Percentiles rank a stretch among this genome's conserved stretches.
These are phyloP conservation scores for Rhododendron ovatum DNA, from an alignment of 148 eudicot genomes.

Conservation along the genomic window DNA sequence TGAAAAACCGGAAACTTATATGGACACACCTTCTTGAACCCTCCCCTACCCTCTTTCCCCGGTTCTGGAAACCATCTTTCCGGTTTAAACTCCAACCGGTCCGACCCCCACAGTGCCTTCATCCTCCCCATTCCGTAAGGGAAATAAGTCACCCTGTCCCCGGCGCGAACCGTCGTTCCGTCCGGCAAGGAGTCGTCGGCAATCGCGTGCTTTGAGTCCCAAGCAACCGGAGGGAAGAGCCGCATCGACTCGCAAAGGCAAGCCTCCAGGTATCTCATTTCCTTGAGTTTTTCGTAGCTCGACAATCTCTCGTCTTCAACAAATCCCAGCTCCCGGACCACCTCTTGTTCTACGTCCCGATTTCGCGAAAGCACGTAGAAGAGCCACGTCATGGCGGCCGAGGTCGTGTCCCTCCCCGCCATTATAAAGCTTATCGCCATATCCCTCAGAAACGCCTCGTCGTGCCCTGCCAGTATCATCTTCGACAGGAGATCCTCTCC, in stretches of 20 bases:
- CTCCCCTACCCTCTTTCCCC: constrained; percentile 2
- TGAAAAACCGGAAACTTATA: constrained; percentile 36
- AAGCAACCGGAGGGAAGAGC: constrained; percentile 31
- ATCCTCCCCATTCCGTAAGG: constrained; percentile 42
- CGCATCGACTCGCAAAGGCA: constrained; percentile 33
- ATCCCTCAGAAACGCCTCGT: constrained; percentile 23
- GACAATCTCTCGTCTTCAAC: neutral
- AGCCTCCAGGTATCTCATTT: constrained; percentile 23
- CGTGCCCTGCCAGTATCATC: constrained; percentile 18
- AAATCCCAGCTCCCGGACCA: constrained; percentile 14
- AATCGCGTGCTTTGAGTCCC: constrained; percentile 33
- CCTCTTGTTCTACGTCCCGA: constrained; percentile 16
- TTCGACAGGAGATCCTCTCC: constrained; percentile 19
- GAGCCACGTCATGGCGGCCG: constrained; percentile 38
- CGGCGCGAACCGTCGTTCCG: constrained; percentile 23
- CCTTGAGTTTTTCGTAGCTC: constrained; percentile 7
- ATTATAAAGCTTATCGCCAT: constrained; percentile 30
- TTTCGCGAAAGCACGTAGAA: constrained; percentile 17
- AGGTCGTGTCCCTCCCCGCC: constrained; percentile 36
- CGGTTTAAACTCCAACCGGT: constrained; percentile 27
- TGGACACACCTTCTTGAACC: constrained; percentile 11
- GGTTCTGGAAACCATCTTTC: constrained; percentile 24
- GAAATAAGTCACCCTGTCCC: constrained; percentile 31
- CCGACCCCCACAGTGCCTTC: constrained; percentile 28
- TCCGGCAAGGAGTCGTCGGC: constrained; percentile 27